Evolutionary conservation across 1,139 yeast genomes (phyloP).

Genomic region (Suhomyces coccinellae): DNA sequence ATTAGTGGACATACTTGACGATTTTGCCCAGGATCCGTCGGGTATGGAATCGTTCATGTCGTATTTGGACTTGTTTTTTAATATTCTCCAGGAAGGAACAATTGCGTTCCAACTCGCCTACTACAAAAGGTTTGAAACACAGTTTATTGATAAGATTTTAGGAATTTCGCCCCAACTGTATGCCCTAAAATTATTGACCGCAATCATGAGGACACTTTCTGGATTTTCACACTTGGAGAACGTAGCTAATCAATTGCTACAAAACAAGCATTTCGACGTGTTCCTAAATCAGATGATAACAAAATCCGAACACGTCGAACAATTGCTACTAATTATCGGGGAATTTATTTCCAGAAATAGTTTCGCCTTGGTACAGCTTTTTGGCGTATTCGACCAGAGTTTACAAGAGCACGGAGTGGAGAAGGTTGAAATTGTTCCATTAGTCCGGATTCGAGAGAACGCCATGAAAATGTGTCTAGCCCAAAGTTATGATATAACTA

Average conservation of each 20-base stretch:
- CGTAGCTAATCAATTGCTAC: background rate
- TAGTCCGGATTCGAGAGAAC: slow-evolving; percentile 2
- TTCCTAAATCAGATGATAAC: background rate
- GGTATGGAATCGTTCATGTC: background rate
- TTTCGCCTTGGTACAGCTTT: slow-evolving; percentile 1
- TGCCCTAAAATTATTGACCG: background rate
- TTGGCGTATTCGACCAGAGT: slow-evolving; percentile 1
- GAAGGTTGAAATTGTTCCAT: background rate
- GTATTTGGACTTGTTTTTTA: background rate
- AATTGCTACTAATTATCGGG: background rate
- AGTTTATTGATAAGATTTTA: slow-evolving; percentile 6
- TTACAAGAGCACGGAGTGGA: background rate
- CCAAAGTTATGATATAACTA: slow-evolving; percentile 1
- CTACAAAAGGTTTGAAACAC: slow-evolving; percentile 6
- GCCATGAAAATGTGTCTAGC: slow-evolving; percentile 7
- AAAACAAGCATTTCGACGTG: background rate
- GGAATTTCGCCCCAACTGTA: background rate
- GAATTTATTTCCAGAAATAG: background rate
- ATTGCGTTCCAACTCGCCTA: background rate
- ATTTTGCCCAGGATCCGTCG: background rate
- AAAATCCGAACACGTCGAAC: background rate
- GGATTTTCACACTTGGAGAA: background rate
- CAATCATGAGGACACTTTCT: background rate
- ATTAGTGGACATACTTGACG: background rate
- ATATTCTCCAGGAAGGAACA: background rate